A percentile compares a stretch with the other conserved stretches of the same genome.
Conservation (phyloP, 202 grass and related monocot species). For the Panicum virgatum region DNA sequence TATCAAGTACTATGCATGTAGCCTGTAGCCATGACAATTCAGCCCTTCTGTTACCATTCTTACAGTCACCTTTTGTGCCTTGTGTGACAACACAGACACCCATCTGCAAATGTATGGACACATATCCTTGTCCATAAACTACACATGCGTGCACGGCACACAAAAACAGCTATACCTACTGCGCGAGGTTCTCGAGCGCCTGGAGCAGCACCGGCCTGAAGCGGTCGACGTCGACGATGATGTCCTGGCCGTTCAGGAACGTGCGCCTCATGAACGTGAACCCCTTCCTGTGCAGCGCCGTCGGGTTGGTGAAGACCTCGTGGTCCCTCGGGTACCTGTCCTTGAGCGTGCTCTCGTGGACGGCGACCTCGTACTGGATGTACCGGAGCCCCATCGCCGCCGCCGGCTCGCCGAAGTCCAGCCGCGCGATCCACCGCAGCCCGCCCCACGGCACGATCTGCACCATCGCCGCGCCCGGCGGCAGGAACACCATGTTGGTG, state of each 20-base stretch:
- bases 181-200: conserved; percentile 44
- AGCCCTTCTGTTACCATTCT: no score
- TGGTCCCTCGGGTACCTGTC: conserved; percentile 56
- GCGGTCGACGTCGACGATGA: conserved; percentile 50
- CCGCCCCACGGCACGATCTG: conserved; percentile 83
- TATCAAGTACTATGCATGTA: no score
- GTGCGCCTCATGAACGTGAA: conserved; percentile 55
- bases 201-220: conserved; percentile 54
- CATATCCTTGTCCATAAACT: background rate
- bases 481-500: conserved; percentile 70
- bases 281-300: conserved; percentile 55
- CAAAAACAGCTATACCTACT: background rate
- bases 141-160: background rate
- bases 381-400: conserved; percentile 70
- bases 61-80: background rate
- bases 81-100: background rate
- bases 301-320: conserved; percentile 68
- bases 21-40: conserved; percentile 29
- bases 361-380: conserved; percentile 62
- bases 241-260: conserved; percentile 77
- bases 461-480: conserved; percentile 54
- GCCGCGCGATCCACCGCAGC: conserved; percentile 63
- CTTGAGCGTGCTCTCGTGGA: conserved; percentile 63
- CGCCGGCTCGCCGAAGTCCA: conserved; percentile 76
- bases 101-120: background rate